Base-by-base conservation (phyloP, 139 green algal species). In the Tetraselmis striata region DNA sequence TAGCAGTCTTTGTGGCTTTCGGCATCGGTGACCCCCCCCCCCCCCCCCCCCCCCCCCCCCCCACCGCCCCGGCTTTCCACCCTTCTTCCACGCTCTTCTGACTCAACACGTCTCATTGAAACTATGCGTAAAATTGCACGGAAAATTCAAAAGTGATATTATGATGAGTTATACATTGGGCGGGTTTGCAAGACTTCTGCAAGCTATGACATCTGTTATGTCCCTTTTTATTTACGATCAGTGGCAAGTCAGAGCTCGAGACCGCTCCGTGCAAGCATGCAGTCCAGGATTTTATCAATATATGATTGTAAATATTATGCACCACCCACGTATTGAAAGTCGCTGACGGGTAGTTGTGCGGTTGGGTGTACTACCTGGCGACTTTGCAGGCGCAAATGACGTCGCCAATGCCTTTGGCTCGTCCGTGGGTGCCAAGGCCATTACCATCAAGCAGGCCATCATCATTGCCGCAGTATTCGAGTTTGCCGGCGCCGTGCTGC, bases 391-490 rank as follows among this genome's bases (percentile, higher is more conserved):
- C 67, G 83, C 86, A 2, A 87, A 89, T 77, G 83, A 90, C 45
- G 81, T 88, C 18, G 84, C 84, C 30, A 90, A 89, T 79, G 82
- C 84, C 0, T 90, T 90, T 79, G 87, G 85, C 2, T 85, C 87
- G 0, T 86, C 80, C 1, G 85, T 90, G 2, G 87, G 87, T 27
- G 80, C 80, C 28, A 81, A 82, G 23, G 81, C 86, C 45, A 31
- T 90, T 1, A 88, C 86, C 31, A 78, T 90, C 31, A 59, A 58
- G 31, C 82, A 87, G 32, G 86, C 86, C 23, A 2, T 90, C 59
- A 22, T 87, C 75, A 87, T 88, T 28, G 86, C 84, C 23, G 76
- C 31, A 25, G 81, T 90, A 24, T 90, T 88, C 79, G 88, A 92
- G 83, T 87, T 92, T 31, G 30, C 59, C n/a, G 83, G 83, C 2